Base-by-base conservation (phyloP, 1,139 yeast species). In the Scheffersomyces parashehatae region DNA sequence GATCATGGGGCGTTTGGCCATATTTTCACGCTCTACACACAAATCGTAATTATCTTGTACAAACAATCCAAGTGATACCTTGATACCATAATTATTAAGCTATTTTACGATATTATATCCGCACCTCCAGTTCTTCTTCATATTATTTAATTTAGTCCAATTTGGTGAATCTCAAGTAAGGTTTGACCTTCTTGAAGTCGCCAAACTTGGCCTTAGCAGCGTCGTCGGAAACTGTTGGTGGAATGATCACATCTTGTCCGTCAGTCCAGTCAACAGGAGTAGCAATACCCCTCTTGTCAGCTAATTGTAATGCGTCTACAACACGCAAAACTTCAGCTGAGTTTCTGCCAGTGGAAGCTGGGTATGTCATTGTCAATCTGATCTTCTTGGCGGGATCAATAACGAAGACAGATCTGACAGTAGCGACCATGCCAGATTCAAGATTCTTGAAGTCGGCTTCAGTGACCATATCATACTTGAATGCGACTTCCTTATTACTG, bases 181-280 rank as follows among this genome's bases (percentile, higher is more conserved):
- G 90, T 76, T 85, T 87, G 70, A 88, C 75, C 52, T 80, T 73
- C 67, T 86, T 77, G 80, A 83, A 85, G 61, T 84, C 80, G 50
- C 91, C 91, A 77, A 85, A 87, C 59, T 81, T 67, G 48, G 77
- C 77, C 70, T 79, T 78, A 42, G 95, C 95, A 62, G 82, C 88
- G 45, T 81, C 88, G 64, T 85, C 81, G 43, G 82, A 68, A 43
- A 84, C 85, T 43, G 80, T 65, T 54, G 93, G 91, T 53, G 85
- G 91, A 51, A 88, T 84, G 58, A 88, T 86, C 46, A 87, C 95
- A 67, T 88, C 95, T 55, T 87, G 86, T 56, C 95, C 95, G 46
- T 86, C 87, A 53, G 81, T 77, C 95, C 95, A 88, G 75, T 88
- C 86, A 61, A 88, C 82, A 49, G 96, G 95, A 42, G 95, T 87